Conservation (phyloP, 108 stramenopile species). For the Schizochytrium sp. region DNA sequence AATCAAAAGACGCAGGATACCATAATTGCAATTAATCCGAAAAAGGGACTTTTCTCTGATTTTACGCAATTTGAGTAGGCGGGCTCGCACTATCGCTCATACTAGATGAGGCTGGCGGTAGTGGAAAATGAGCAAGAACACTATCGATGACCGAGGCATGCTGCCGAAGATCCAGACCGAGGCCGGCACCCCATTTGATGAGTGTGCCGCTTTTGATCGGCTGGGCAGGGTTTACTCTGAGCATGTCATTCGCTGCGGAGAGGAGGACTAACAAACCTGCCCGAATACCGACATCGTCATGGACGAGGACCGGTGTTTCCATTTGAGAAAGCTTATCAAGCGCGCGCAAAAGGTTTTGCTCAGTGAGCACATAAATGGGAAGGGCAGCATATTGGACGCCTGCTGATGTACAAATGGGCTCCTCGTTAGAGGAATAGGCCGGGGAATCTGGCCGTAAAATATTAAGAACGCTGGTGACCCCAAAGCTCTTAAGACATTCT, state of each 20-base stretch:
- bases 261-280: slow-evolving; percentile 39
- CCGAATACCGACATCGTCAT: slow-evolving; percentile 39
- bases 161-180: background rate
- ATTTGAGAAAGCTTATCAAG: background rate
- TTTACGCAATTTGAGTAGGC: background rate
- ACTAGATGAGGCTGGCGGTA: background rate
- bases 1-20: no score
- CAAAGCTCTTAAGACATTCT: slow-evolving; percentile 2
- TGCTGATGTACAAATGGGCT: background rate
- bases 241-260: slow-evolving; percentile 28
- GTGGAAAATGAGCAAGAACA: slow-evolving; percentile 1
- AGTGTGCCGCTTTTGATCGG: background rate
- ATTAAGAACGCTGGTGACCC: background rate
- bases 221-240: background rate
- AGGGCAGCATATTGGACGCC: slow-evolving; percentile 1
- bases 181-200: background rate
- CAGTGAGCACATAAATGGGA: slow-evolving; percentile 30
- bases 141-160: background rate
- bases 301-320: background rate
- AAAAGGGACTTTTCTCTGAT: no score
- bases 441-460: slow-evolving; percentile 26
- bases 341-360: background rate
- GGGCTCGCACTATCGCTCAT: background rate
- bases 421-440: slow-evolving; percentile 7
- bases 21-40: no score